Percentiles rank a stretch among this genome's conserved stretches.
Evolutionary conservation across 1,284 basidiomycete genomes (phyloP).

Genomic region (Rhodotorula sp.): DNA sequence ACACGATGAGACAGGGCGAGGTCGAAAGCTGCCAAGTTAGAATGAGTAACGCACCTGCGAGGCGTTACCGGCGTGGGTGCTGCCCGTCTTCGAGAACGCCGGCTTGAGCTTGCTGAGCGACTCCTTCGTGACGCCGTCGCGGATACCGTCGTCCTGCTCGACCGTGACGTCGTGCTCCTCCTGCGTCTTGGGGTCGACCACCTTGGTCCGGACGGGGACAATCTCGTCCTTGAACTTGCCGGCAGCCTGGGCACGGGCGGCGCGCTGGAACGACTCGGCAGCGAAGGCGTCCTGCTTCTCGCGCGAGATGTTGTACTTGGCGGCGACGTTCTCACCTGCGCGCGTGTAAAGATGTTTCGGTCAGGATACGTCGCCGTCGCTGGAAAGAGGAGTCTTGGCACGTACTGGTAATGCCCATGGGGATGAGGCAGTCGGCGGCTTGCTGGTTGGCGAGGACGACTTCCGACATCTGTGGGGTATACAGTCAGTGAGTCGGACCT

Average conservation of each 20-base stretch:
- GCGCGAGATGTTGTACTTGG: constrained; percentile 71
- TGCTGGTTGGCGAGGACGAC: constrained; percentile 72
- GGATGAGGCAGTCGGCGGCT: constrained; percentile 86
- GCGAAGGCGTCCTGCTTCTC: constrained; percentile 79
- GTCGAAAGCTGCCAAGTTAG: constrained; percentile 13
- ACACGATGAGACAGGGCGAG: constrained; percentile 30
- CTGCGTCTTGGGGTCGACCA: constrained; percentile 79
- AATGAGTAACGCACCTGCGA: constrained; percentile 27
- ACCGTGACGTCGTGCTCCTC: constrained; percentile 75
- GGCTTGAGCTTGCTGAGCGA: constrained; percentile 88
- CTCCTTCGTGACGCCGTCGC: constrained; percentile 83
- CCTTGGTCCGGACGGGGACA: constrained; percentile 67
- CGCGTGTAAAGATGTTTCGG: constrained; percentile 47
- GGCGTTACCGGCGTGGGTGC: constrained; percentile 71
- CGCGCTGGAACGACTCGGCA: constrained; percentile 77
- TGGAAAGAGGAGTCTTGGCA: neutral
- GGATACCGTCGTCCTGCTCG: constrained; percentile 85
- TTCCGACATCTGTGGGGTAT: constrained; percentile 63
- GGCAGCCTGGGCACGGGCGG: constrained; percentile 77
- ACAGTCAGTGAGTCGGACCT: neutral
- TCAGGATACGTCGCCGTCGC: neutral
- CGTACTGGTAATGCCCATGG: constrained; percentile 50
- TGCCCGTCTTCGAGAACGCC: constrained; percentile 82
- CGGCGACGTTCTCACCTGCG: constrained; percentile 93
- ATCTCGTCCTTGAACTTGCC: constrained; percentile 93